Evolutionary conservation across 208 protist species (phyloP), one percentile per base, ranked within the genome.

Genomic region (Wallacemonas collosoma): DNA sequence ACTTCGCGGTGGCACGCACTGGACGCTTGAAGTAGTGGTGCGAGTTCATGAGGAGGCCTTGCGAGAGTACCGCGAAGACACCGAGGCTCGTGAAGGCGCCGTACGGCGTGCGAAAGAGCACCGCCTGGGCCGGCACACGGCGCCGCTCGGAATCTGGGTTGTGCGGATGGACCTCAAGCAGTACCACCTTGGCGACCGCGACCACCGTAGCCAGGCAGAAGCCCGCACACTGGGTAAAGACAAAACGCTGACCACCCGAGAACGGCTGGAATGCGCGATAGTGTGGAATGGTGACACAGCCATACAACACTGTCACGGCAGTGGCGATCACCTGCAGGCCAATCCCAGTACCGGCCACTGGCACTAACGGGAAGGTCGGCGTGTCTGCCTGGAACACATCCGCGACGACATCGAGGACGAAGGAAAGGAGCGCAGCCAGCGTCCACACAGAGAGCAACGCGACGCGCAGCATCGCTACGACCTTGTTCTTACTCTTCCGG

Each of bases 221-320:
- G 39, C 86, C 92, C 1, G 76, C 72, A 14, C 75, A 80, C 70
- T 96, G 92, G 77, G 92, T 79, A 2, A 83, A 36, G 2, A 90
- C 78, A 83, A 95, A 96, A 3, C 65, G 56, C 17, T 85, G 77
- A 2, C 88, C 89, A 11, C 87, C 89, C 11, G 73, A 53, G 54
- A 95, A 94, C 9, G 88, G 89, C 68, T 93, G 80, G 60, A 91
- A 94, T 3, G 92, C 63, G 39, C 39, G 67, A 71, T 90, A 96
- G 36, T 74, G 68, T 5, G 60, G 60, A 39, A 80, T 58, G 0
- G 79, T 80, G n/a, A 75, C 17, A 35, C 79, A 68, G 47, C 87
- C 87, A 5, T 91, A 70, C 2, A 91, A 51, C 9, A 75, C 48
- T 15, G 71, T 76, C 41, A 88, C 11, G n/a, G 79, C 11, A 1